Conservation (phyloP, 2,329 filamentous ascomycete species). For the Keithomyces neogunnii region DNA sequence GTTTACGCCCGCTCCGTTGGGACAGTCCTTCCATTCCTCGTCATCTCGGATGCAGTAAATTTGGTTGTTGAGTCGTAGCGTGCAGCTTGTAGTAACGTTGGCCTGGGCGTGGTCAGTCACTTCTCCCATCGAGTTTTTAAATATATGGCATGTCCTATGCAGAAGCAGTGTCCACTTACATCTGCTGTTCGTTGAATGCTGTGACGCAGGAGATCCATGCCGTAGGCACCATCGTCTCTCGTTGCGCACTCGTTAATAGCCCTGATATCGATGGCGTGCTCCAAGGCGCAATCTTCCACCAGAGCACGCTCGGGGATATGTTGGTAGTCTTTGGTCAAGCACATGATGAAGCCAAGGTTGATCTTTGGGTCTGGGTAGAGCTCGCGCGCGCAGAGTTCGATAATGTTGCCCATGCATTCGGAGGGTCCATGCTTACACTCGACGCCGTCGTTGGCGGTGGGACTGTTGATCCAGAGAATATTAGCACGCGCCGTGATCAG, state of each 20-base stretch:
- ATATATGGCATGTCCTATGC: not conserved
- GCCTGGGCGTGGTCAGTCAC: constrained; percentile 28
- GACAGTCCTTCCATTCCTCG: constrained; percentile 73
- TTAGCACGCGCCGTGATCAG: not conserved
- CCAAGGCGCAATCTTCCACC: constrained; percentile 78
- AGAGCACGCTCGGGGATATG: constrained; percentile 72
- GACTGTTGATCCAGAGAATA: constrained; percentile 31
- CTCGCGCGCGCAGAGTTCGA: constrained; percentile 82
- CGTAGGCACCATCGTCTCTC: constrained; percentile 64
- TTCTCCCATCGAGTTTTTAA: not conserved
- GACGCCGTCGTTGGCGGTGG: constrained; percentile 71
- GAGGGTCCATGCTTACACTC: constrained; percentile 80
- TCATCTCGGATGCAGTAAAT: constrained; percentile 78
- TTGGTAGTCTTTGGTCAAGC: constrained; percentile 66
- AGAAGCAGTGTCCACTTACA: constrained; percentile 28
- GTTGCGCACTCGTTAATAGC: constrained; percentile 75
- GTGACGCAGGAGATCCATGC: constrained; percentile 55
- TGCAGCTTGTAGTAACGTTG: constrained; percentile 66
- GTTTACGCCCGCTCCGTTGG: constrained; percentile 55
- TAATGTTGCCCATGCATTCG: constrained; percentile 88
- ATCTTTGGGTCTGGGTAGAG: constrained; percentile 80
- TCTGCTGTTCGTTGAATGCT: constrained; percentile 57
- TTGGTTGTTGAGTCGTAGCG: constrained; percentile 68
- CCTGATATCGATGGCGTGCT: constrained; percentile 80
- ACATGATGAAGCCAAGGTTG: constrained; percentile 89